Evolutionary conservation across 108 stramenopile species (phyloP), one percentile per base, ranked within the genome.

Genomic region (Seminavis robusta): DNA sequence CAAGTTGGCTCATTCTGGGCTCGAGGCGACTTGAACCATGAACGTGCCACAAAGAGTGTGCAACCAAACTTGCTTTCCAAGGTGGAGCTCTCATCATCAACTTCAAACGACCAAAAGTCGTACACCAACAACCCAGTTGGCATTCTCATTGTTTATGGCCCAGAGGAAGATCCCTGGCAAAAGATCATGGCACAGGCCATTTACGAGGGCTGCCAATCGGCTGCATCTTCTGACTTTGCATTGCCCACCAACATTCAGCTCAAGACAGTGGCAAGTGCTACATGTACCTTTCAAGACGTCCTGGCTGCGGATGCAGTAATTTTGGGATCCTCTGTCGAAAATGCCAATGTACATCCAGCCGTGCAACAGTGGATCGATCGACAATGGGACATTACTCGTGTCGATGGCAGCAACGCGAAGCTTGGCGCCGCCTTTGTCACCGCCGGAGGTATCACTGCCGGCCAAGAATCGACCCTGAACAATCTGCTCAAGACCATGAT

Each of bases 371-470:
- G 69, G 71, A 73, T 73, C 41, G 67, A 61, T 32, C 61, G 65
- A 61, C 51, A 72, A 59, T 45, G 66, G 59, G 40, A 58, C 54
- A n/a, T n/a, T n/a, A n/a, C n/a, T n/a, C n/a, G n/a, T n/a, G n/a
- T n/a, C n/a, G n/a, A n/a, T n/a, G n/a, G n/a, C 63, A 72, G 37
- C 28, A 59, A 30, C 45, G 59, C 51, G 37, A 73, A 73, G 29
- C 52, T 73, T 23, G 71, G 71, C 10, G 71, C 60, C 41, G 71
- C 71, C 31, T 73, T 73, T 45, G 71, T 57, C 61, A 62, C 61
- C 5, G 73, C 66, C n/a, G 73, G 73, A 3, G 73, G 73, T 16
- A 61, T 74, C 9, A 49, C 63, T 26, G 73, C 73, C 25, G 73
- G 73, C 9, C 61, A 66, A 8, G 73, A 74, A 17, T 51, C 56